Evolutionary conservation across 305 asterid species (phyloP), one percentile per base, ranked within the genome.

Genomic region (Nicotiana rustica): DNA sequence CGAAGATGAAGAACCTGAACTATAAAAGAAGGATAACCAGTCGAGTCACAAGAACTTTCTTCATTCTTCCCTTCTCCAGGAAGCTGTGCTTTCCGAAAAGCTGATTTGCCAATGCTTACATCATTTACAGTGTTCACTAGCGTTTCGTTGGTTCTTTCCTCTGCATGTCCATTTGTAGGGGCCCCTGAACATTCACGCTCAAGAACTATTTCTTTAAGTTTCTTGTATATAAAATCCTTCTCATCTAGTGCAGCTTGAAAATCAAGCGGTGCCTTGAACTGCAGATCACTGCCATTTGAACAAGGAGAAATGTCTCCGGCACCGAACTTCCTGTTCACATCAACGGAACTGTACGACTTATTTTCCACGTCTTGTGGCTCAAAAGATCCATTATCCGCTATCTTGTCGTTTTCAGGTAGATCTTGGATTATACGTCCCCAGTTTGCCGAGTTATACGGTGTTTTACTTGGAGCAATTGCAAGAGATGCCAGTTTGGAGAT

Each of bases 121-220:
- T 84, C 91, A 81, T 83, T 82, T 41, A 52, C 75, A 70, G 81
- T 19, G 69, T 89, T 76, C 65, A 79, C 64, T 86, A 85, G 89
- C 71, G 55, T 49, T 35, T 47, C 71, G 68, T 83, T 31, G 76
- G 89, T 78, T 60, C 68, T 76, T 86, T 87, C 90, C 68, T 55
- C 77, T 25, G 41, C 81, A 81, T 75, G 78, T 10, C 64, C 88
- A 6, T 25, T 68, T 59, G 15, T 60, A 76, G 83, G 76, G 38
- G 83, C 77, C 67, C 83, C 88, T 10, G 81, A 29, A 19, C n/a
- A 29, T 81, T 71, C 89, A 71, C 60, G 29, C 35, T 67, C 67
- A 49, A 71, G 77, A 77, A 84, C 86, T 86, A 92, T 59, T 82
- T 91, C 93, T 86, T 88, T 88, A 82, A 92, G 84, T 79, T 92